These are phyloP conservation scores for Hondaea fermentalgiana DNA, from an alignment of 108 stramenopile species.

Conservation along the genomic window DNA sequence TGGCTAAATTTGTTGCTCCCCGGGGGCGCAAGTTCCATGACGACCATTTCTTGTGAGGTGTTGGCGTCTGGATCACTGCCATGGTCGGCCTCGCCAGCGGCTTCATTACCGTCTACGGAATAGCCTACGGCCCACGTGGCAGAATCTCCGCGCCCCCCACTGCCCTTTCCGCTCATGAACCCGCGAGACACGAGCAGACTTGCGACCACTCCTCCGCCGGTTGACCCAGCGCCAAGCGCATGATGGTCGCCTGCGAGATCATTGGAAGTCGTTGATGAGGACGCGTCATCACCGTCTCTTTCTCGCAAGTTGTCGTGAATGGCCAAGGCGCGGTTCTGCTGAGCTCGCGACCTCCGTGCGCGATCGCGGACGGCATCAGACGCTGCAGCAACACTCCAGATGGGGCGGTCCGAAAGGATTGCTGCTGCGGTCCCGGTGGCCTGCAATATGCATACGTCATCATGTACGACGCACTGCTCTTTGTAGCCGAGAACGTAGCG, in stretches of 20 bases:
- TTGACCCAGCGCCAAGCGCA: too few relatives aligned
- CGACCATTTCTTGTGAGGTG: neutral
- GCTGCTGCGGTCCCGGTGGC: conserved; percentile 86
- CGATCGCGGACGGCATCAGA: neutral
- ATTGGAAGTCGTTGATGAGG: too few relatives aligned
- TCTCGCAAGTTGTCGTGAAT: neutral
- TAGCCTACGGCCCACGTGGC: too few relatives aligned
- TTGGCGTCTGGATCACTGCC: neutral
- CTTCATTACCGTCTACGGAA: too few relatives aligned
- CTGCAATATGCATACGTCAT: conserved; percentile 83
- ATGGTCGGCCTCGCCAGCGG: too few relatives aligned
- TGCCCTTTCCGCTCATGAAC: too few relatives aligned
- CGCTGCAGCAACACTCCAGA: neutral
- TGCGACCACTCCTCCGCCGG: too few relatives aligned
- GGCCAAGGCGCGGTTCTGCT: neutral
- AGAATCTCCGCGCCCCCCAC: too few relatives aligned
- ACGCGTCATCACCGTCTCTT: too few relatives aligned
- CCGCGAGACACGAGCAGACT: too few relatives aligned
- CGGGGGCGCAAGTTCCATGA: neutral
- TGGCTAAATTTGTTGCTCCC: neutral
- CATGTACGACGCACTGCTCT: conserved; percentile 84
- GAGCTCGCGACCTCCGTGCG: neutral
- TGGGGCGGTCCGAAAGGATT: neutral
- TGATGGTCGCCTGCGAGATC: too few relatives aligned
- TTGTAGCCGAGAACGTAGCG: conserved; percentile 81